These are phyloP conservation scores for Auricularia sp. DNA, from an alignment of 768 basidiomycete species.

Conservation along the genomic window DNA sequence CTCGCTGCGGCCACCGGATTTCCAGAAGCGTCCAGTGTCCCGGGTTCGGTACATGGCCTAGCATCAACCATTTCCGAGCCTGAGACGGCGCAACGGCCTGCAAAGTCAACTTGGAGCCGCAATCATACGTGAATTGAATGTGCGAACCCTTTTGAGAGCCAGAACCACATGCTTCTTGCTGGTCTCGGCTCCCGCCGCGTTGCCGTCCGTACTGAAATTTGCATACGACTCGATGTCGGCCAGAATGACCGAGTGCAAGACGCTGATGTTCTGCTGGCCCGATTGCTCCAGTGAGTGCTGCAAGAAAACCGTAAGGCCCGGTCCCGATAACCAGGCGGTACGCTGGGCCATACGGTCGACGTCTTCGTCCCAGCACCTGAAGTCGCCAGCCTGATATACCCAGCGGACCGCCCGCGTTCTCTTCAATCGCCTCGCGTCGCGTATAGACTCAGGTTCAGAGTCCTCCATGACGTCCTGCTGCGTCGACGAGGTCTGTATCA, in stretches of 20 bases:
- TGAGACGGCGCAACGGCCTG: not conserved
- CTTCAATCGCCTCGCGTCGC: too few species aligned
- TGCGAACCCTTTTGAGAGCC: too few species aligned
- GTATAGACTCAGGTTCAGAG: too few species aligned
- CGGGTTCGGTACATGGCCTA: not conserved
- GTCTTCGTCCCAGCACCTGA: not conserved
- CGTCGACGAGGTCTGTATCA: too few species aligned
- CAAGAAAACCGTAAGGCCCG: not conserved
- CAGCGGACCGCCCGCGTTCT: too few species aligned
- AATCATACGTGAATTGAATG: too few species aligned
- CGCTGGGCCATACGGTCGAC: not conserved
- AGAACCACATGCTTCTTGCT: too few species aligned
- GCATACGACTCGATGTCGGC: not conserved
- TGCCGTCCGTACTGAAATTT: too few species aligned
- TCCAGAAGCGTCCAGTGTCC: not conserved
- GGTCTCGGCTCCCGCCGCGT: too few species aligned
- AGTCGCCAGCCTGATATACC: not conserved
- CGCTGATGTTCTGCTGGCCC: not conserved
- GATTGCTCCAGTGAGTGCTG: not conserved
- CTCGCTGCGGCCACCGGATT: not conserved
- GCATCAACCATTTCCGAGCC: not conserved
- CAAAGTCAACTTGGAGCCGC: not conserved
- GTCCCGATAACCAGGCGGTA: not conserved
- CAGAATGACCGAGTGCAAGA: not conserved
- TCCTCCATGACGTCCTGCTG: too few species aligned